Base-by-base conservation (phyloP, 306 rosid species). In the Ormosia emarginata region DNA sequence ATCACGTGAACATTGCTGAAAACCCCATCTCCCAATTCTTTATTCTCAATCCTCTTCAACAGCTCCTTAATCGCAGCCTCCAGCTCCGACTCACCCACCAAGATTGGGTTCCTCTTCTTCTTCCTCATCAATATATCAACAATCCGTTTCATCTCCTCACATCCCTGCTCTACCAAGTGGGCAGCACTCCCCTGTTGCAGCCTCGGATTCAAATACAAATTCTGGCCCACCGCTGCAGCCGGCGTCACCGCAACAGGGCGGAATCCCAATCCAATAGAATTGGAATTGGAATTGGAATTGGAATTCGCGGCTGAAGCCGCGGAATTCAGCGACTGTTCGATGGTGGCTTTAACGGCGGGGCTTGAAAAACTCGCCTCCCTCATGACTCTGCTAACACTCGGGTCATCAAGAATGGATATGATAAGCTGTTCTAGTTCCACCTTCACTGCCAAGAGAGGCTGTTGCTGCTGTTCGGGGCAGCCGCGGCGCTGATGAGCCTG, bases 401-500 rank as follows among this genome's bases (percentile, higher is more conserved):
- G 99, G 78, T 96, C 99, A 40, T 96, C 99, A 10, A 96, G 97
- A 53, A 93, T 96, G 2, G 99, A 96, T 39, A 96, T 93, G 62
- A 96, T 93, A 11, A 96, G 87, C 81, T 96, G 99, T 33, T 96
- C 98, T 6, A 96, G 91, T 84, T 96, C 98, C 1, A 96, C 98
- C 18, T 96, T 96, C 0, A 96, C 99, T 1, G 99, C 98, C 0
- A 96, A 75, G 12, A 96, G 97, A 14, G 99, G 98, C 75, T 93
- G 99, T n/a, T 96, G 99, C 80, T 96, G 99, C 71, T 93, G 98
- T 69, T 96, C 99, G 0, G 98, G 98, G 85, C 91, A 96, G 3
- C 99, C 99, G 0, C 99, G 90, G 13, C 98, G 98, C 77, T 96
- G 99, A 72, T 93, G 99, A 15, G 99, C 98, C 66, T 96, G 99